A percentile compares a stretch with the other conserved stretches of the same genome.
Conservation (phyloP, 2,329 filamentous ascomycete genomes). For the Conoideocrella luteorostrata region DNA sequence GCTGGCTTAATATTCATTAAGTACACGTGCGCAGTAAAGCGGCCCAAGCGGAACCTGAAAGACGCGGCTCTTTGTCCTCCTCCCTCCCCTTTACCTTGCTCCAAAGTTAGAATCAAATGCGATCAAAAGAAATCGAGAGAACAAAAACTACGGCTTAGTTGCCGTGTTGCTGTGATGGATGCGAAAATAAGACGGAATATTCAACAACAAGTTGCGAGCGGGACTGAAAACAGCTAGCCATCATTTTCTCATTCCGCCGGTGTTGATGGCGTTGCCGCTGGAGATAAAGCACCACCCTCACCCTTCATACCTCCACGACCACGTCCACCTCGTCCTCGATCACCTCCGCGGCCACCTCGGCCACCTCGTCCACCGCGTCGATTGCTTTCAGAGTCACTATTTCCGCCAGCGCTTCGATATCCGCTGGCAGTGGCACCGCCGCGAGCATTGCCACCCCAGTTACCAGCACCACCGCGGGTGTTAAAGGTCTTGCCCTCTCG, state of each 20-base stretch:
- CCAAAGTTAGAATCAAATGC: constrained; percentile 15
- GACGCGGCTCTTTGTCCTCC: constrained; percentile 10
- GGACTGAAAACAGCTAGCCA: neutral
- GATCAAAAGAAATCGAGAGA: constrained; percentile 4
- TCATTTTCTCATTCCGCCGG: constrained; percentile 24
- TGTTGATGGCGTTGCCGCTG: constrained; percentile 45
- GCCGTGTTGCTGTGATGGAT: constrained; percentile 2
- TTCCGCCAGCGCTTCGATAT: constrained; percentile 78
- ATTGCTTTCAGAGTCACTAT: constrained; percentile 59
- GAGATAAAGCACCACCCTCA: constrained; percentile 48
- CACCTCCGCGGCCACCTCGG: constrained; percentile 51
- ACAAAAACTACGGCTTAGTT: neutral
- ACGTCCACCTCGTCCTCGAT: constrained; percentile 51
- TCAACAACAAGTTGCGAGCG: neutral
- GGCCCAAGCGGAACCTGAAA: constrained; percentile 7
- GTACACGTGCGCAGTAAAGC: constrained; percentile 25
- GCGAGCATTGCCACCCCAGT: constrained; percentile 60
- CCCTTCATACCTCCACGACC: constrained; percentile 54
- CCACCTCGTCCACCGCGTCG: constrained; percentile 50
- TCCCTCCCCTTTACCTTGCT: constrained; percentile 12
- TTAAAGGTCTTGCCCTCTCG: constrained; percentile 50
- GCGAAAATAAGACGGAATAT: neutral
- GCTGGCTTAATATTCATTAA: constrained; percentile 29
- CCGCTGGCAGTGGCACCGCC: constrained; percentile 59
- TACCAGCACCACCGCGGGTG: constrained; percentile 59